Percentiles rank a stretch among this genome's conserved stretches.
These are phyloP conservation scores for Helicostylum pulchrum DNA, from an alignment of 192 early-diverging fungal genomes.

Conservation along the genomic window DNA sequence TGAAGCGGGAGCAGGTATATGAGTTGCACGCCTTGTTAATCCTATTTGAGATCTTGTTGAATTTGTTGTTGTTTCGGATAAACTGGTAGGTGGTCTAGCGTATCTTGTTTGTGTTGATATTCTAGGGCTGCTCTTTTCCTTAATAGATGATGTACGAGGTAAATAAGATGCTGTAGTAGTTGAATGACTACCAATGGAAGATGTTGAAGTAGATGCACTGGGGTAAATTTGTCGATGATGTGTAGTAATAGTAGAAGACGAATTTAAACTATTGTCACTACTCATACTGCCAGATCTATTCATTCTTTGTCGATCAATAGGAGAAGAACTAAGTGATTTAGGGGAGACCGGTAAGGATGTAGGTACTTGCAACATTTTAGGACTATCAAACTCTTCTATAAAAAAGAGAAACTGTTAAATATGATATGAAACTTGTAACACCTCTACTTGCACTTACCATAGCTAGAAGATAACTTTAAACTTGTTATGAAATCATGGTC, in stretches of 20 bases:
- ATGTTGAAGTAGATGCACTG: slow-evolving; percentile 12
- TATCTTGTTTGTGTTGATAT: slow-evolving; percentile 2
- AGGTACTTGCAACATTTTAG: slow-evolving; percentile 1
- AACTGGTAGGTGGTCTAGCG: not conserved
- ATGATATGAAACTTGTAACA: no score
- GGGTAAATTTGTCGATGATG: slow-evolving; percentile 1
- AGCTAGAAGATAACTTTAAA: no score
- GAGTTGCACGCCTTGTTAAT: slow-evolving; percentile 29
- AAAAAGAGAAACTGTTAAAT: no score
- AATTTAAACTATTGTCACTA: slow-evolving; percentile 19
- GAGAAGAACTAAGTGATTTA: not conserved
- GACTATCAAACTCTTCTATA: no score
- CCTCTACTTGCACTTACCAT: no score
- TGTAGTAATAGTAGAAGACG: slow-evolving; percentile 12
- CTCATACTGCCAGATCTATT: slow-evolving; percentile 19
- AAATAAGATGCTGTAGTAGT: not conserved
- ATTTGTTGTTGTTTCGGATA: not conserved
- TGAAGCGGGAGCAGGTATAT: slow-evolving; percentile 26
- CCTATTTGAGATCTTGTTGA: not conserved
- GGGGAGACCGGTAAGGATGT: not conserved
- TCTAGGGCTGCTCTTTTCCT: not conserved
- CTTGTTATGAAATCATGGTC: no score
- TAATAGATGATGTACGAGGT: not conserved
- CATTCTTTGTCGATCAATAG: not conserved
- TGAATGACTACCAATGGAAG: slow-evolving; percentile 2